Conservation (phyloP, 305 asterid genomes). For the Euphrasia arctica region DNA sequence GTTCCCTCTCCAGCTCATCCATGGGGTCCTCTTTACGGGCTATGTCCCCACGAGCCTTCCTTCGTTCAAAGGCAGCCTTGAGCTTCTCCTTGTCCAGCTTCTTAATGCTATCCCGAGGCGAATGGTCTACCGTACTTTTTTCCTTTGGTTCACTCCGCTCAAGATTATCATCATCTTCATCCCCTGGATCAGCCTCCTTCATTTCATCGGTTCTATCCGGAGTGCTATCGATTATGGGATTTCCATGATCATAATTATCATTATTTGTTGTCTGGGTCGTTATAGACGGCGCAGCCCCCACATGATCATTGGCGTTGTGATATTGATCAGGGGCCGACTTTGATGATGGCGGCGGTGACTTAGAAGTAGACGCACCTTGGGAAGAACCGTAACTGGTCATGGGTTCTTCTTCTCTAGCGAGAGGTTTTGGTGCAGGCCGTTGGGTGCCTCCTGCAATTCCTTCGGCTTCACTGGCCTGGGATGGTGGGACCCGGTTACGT, state of each 20-base stretch:
- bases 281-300: conserved; percentile 34
- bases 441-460: conserved; percentile 67
- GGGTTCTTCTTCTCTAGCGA: conserved; percentile 51
- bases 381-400: conserved; percentile 36
- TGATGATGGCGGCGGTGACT: conserved; percentile 43
- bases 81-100: conserved; percentile 78
- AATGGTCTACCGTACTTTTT: conserved; percentile 44
- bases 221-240: conserved; percentile 31
- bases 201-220: conserved; percentile 17
- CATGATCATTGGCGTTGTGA: conserved; percentile 38
- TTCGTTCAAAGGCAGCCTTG: conserved; percentile 73
- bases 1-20: conserved; percentile 94
- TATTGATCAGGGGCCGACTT: conserved; percentile 42
- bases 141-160: conserved; percentile 45
- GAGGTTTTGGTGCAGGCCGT: conserved; percentile 45
- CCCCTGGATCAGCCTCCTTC: conserved; percentile 17
- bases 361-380: conserved; percentile 46
- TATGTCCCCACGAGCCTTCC: conserved; percentile 75
- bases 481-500: conserved; percentile 67
- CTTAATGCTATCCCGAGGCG: conserved; percentile 57
- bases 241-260: conserved; percentile 40
- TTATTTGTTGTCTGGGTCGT: conserved; percentile 35
- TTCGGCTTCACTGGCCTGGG: conserved; percentile 86
- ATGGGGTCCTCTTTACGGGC: conserved; percentile 52
- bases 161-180: conserved; percentile 29